A percentile compares a stretch with the other conserved stretches of the same genome.
Evolutionary conservation across 768 basidiomycete genomes (phyloP).

Genomic region (Lactarius akahatsu): DNA sequence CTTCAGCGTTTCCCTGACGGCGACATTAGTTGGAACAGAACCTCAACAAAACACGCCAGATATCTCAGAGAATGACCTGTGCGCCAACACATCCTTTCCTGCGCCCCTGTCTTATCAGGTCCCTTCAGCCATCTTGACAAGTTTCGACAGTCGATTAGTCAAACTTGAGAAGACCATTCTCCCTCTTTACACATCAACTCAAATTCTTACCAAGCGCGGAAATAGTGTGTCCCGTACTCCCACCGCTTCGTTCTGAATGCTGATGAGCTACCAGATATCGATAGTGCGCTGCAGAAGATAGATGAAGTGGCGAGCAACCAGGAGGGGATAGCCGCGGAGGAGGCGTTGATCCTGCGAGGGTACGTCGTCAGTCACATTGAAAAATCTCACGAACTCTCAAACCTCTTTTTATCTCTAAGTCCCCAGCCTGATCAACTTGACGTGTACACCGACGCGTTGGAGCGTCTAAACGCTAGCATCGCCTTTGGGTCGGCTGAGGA

Average conservation of each 20-base stretch:
- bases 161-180: constrained; percentile 84
- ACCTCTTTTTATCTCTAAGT: constrained; percentile 38
- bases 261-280: constrained; percentile 58
- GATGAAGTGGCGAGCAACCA: constrained; percentile 75
- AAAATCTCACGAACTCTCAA: not conserved
- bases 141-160: constrained; percentile 78
- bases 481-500: constrained; percentile 68
- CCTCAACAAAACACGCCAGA: constrained; percentile 79
- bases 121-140: constrained; percentile 70
- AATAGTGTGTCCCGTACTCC: constrained; percentile 52
- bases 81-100: constrained; percentile 33
- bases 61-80: constrained; percentile 87
- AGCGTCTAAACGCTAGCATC: constrained; percentile 74
- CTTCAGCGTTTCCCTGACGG: not conserved
- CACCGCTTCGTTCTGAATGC: not conserved
- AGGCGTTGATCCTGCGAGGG: constrained; percentile 78
- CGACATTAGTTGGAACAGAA: constrained; percentile 74
- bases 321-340: constrained; percentile 74
- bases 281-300: constrained; percentile 72
- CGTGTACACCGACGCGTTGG: constrained; percentile 67
- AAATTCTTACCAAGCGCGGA: constrained; percentile 67
- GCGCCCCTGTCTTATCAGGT: constrained; percentile 32
- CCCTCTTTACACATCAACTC: constrained; percentile 77
- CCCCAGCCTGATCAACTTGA: constrained; percentile 69
- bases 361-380: constrained; percentile 36